A percentile compares a stretch with the other conserved stretches of the same genome.
phyloP scores from a whole-genome alignment of 2,329 filamentous ascomycete species.

The Dryadomyces quercus-mongolicae region DNA sequence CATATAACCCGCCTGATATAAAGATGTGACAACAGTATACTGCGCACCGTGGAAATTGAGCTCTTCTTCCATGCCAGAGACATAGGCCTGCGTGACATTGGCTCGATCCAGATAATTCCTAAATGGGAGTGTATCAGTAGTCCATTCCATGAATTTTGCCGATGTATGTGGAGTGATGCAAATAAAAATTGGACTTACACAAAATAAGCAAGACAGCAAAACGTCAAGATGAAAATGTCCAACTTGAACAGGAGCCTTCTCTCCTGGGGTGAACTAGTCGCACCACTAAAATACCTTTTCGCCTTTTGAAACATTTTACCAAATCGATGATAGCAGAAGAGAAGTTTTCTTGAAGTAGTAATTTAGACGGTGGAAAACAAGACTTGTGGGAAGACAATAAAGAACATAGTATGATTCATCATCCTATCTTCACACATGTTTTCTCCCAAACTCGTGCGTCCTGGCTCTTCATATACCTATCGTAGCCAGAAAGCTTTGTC shows the following conservation, averaged over 20 bases:
- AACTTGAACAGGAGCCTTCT: not conserved
- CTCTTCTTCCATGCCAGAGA: slow-evolving; percentile 41
- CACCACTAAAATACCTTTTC: not conserved
- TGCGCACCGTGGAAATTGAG: slow-evolving; percentile 34
- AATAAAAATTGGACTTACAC: not conserved
- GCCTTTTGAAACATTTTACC: not conserved
- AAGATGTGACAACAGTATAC: slow-evolving; percentile 39
- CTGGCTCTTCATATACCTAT: too few species aligned
- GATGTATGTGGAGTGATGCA: too few species aligned
- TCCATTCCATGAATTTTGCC: not conserved
- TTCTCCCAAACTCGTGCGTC: too few species aligned
- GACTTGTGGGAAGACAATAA: too few species aligned
- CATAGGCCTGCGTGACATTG: slow-evolving; percentile 41
- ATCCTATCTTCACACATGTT: too few species aligned
- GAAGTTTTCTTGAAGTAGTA: not conserved
- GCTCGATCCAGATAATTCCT: slow-evolving; percentile 30
- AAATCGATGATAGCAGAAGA: not conserved
- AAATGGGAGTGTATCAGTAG: not conserved
- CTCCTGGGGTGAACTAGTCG: not conserved
- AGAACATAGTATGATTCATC: too few species aligned
- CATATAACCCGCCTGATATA: slow-evolving; percentile 25
- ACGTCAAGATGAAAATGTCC: not conserved
- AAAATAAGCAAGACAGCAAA: slow-evolving; percentile 1
- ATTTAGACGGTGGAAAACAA: too few species aligned
- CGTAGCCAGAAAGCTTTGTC: too few species aligned